phyloP scores from a whole-genome alignment of 2,329 filamentous ascomycete genomes.

The Fusarium sp. region DNA sequence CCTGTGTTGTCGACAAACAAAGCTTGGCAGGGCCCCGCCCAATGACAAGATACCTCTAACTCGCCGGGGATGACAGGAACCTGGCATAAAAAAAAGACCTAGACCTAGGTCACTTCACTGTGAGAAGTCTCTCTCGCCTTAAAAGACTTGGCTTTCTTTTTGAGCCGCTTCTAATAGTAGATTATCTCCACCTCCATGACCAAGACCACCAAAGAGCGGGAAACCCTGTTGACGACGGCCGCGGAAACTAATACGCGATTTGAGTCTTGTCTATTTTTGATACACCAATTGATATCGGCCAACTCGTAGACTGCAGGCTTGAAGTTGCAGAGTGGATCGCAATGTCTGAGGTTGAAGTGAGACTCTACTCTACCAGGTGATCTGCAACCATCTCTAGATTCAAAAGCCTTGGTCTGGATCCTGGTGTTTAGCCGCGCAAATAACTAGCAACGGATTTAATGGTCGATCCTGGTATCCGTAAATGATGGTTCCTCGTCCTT shows the following conservation, averaged over 20 bases:
- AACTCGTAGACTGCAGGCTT: neutral
- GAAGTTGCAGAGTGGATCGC: neutral
- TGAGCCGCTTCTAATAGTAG: neutral
- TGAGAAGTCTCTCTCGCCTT: constrained; percentile 3
- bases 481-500: neutral
- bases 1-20: constrained; percentile 24
- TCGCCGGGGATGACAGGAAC: constrained; percentile 32
- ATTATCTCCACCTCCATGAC: neutral
- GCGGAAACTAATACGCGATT: neutral
- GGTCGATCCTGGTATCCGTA: neutral
- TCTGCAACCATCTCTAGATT: neutral
- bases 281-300: neutral
- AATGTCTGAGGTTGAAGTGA: neutral
- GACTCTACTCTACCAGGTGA: neutral
- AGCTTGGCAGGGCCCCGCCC: constrained; percentile 38
- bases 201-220: neutral
- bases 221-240: neutral
- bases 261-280: constrained; percentile 3
- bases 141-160: constrained; percentile 17
- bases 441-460: neutral
- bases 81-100: neutral
- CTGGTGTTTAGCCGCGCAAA: constrained; percentile 4
- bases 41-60: constrained; percentile 16
- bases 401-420: neutral
- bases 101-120: neutral